Conservation (phyloP, 2,329 filamentous ascomycete genomes). For the Cordyceps cateniannulata region DNA sequence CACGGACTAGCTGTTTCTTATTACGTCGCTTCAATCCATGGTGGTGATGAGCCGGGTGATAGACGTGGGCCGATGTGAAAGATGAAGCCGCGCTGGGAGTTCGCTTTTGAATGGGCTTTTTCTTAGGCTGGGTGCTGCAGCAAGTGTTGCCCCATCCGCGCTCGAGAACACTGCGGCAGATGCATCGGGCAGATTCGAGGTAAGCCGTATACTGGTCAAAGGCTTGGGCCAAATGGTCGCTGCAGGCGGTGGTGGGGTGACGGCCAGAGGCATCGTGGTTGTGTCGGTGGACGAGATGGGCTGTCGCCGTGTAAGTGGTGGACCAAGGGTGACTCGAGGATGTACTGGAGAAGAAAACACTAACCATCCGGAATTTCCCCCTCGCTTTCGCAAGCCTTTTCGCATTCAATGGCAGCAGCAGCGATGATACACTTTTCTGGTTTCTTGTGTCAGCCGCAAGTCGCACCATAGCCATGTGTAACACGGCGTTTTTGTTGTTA, state of each 20-base stretch:
- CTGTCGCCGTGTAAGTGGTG: slow-evolving; percentile 14
- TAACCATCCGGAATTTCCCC: slow-evolving; percentile 9
- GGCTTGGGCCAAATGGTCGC: slow-evolving; percentile 25
- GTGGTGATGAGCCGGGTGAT: slow-evolving; percentile 16
- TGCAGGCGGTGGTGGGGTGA: slow-evolving; percentile 23
- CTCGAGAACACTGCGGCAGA: slow-evolving; percentile 29
- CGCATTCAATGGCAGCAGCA: slow-evolving; percentile 25
- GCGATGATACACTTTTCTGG: slow-evolving; percentile 27
- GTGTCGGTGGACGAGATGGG: slow-evolving; percentile 16
- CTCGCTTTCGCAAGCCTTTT: slow-evolving; percentile 23
- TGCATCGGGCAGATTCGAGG: slow-evolving; percentile 31
- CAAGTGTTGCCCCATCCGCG: slow-evolving; percentile 22
- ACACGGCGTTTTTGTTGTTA: not conserved
- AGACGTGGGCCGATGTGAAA: not conserved
- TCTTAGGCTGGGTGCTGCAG: slow-evolving; percentile 18
- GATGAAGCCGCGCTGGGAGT: not conserved
- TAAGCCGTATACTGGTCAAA: slow-evolving; percentile 29
- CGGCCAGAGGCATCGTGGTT: slow-evolving; percentile 22
- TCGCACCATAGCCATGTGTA: not conserved
- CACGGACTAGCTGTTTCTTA: slow-evolving; percentile 10
- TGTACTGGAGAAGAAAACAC: not conserved
- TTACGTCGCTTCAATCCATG: slow-evolving; percentile 18
- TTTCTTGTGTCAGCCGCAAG: not conserved
- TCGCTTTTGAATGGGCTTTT: not conserved
- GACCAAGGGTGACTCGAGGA: not conserved